Percentiles rank a stretch among this genome's conserved stretches.
phyloP scores from a whole-genome alignment of 208 protist species.

The Leishmania guyanensis region DNA sequence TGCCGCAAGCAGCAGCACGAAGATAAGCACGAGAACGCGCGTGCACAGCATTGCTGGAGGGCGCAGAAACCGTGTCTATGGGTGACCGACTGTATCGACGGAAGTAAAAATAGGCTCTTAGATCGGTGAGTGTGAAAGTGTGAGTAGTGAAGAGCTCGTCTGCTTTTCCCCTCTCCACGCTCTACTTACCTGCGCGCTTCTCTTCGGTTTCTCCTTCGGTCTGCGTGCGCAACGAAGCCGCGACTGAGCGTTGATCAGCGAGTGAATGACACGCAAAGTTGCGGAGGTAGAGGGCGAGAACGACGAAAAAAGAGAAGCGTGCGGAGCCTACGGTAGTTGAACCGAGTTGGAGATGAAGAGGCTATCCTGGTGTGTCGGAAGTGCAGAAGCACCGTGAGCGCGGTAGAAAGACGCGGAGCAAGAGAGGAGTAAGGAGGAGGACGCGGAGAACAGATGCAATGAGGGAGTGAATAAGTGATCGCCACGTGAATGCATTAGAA shows the following conservation, averaged over 20 bases:
- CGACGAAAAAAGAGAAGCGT: neutral
- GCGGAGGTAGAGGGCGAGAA: neutral
- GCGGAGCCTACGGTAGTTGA: no score
- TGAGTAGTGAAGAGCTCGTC: no score
- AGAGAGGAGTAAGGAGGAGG: neutral
- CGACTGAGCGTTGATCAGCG: no score
- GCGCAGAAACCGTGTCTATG: neutral
- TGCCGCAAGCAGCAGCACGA: conserved; percentile 22
- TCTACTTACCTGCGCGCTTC: neutral
- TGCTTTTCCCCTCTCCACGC: neutral
- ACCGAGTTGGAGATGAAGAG: neutral
- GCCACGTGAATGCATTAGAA: neutral
- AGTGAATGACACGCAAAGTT: neutral
- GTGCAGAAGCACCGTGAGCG: neutral
- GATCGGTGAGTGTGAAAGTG: no score
- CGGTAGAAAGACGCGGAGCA: neutral
- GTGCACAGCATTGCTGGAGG: conserved; percentile 5
- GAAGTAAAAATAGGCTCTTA: neutral
- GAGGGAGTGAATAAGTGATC: neutral
- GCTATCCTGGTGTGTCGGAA: neutral
- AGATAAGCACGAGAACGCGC: conserved; percentile 20
- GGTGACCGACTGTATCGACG: neutral
- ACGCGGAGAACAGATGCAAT: neutral
- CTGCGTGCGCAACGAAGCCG: no score
- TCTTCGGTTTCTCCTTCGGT: neutral